Percentiles rank a stretch among this genome's conserved stretches.
Conservation (phyloP, 2,329 filamentous ascomycete species). For the Cryphonectria naterciae region DNA sequence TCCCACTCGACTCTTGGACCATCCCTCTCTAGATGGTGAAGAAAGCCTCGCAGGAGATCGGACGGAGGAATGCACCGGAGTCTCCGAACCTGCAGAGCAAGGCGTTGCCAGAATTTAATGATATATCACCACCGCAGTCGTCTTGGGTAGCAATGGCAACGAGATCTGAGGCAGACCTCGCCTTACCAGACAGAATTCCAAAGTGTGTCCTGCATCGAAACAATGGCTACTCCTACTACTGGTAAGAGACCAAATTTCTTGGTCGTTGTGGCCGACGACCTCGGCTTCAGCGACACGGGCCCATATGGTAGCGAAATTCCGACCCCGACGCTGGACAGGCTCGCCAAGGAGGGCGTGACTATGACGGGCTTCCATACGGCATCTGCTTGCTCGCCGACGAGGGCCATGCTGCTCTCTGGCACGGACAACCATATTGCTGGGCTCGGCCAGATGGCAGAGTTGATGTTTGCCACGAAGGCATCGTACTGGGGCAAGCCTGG, state of each 20-base stretch:
- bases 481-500: conserved; percentile 32
- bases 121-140: neutral
- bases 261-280: conserved; percentile 36
- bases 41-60: neutral
- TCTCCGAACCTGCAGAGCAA: neutral
- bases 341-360: conserved; percentile 52
- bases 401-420: conserved; percentile 63
- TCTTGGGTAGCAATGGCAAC: neutral
- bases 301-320: conserved; percentile 59
- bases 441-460: conserved; percentile 58
- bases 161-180: neutral
- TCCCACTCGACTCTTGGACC: neutral
- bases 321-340: conserved; percentile 59
- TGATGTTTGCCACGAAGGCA: conserved; percentile 38
- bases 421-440: conserved; percentile 60
- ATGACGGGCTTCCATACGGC: conserved; percentile 64
- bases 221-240: neutral
- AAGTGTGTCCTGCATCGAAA: neutral
- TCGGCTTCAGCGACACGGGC: conserved; percentile 36
- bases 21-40: neutral
- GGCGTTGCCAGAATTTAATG: neutral
- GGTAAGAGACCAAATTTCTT: conserved; percentile 35
- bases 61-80: neutral
- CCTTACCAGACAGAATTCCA: neutral
- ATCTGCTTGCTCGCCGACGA: conserved; percentile 60